Conservation (phyloP, 164 flowering plant genomes). For the Taxillus chinensis region DNA sequence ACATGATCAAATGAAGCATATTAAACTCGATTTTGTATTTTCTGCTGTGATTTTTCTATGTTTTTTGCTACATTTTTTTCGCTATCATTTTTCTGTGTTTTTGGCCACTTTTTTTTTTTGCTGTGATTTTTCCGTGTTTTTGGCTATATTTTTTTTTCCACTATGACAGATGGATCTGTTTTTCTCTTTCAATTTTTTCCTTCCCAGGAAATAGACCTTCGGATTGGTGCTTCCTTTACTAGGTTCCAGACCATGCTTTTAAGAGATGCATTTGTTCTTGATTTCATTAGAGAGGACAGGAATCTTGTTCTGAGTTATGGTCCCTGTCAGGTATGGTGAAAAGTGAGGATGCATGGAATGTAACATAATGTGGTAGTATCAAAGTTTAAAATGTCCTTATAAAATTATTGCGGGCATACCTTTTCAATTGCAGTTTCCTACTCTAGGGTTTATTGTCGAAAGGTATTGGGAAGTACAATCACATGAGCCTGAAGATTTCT, state of each 20-base stretch:
- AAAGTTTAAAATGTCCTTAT: neutral
- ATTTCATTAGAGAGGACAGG: slow-evolving; percentile 47
- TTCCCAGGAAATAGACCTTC: slow-evolving; percentile 83
- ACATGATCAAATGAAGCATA: too few species aligned
- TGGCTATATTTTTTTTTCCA: too few species aligned
- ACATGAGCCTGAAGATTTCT: slow-evolving; percentile 95
- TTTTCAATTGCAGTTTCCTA: slow-evolving; percentile 62
- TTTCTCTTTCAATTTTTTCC: neutral
- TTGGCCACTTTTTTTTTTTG: too few species aligned
- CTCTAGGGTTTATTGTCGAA: slow-evolving; percentile 94
- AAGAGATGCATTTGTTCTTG: slow-evolving; percentile 67
- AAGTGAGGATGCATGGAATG: too few species aligned
- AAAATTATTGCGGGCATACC: neutral
- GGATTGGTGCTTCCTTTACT: slow-evolving; percentile 98
- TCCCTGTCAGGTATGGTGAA: slow-evolving; percentile 78
- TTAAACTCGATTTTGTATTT: too few species aligned
- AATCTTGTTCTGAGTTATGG: slow-evolving; percentile 85
- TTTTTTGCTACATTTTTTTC: too few species aligned
- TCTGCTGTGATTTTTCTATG: too few species aligned
- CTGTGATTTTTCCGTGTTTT: too few species aligned
- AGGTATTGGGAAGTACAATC: slow-evolving; percentile 93
- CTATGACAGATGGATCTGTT: too few species aligned
- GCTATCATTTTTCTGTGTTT: too few species aligned
- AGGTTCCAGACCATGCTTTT: slow-evolving; percentile 94
- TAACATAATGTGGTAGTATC: neutral